phyloP scores from a whole-genome alignment of 495 filamentous ascomycete genomes.

The Aspergillus bertholletiae region DNA sequence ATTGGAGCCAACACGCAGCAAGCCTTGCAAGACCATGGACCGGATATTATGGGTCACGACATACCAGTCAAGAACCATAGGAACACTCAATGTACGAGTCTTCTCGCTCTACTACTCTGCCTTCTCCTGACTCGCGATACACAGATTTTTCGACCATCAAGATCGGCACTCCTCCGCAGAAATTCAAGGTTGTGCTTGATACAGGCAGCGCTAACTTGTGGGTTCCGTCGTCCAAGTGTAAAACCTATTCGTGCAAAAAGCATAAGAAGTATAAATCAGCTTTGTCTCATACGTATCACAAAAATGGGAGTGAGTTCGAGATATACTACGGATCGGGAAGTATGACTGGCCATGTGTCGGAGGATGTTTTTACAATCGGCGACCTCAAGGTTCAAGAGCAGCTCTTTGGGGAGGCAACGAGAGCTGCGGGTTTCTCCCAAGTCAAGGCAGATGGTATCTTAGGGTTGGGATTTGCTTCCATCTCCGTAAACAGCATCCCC shows the following conservation, averaged over 20 bases:
- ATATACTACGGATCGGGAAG: conserved; percentile 95
- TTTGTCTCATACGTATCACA: conserved; percentile 81
- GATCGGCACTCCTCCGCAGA: conserved; percentile 86
- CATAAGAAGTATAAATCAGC: conserved; percentile 94
- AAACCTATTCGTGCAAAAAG: conserved; percentile 95
- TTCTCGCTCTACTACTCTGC: conserved; percentile 1
- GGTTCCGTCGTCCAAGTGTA: conserved; percentile 88
- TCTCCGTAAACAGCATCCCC: conserved; percentile 90
- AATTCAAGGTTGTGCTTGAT: conserved; percentile 96
- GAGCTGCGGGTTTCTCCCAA: conserved; percentile 97
- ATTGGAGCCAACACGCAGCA: conserved; percentile 77
- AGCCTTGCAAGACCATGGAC: conserved; percentile 70
- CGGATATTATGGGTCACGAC: conserved; percentile 67
- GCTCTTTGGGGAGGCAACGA: conserved; percentile 91
- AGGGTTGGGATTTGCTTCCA: conserved; percentile 88
- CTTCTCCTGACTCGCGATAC: background rate
- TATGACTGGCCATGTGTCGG: conserved; percentile 88
- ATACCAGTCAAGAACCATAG: conserved; percentile 94
- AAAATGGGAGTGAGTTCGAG: conserved; percentile 86
- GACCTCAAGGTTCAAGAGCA: conserved; percentile 83
- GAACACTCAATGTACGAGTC: conserved; percentile 88
- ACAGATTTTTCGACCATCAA: conserved; percentile 94
- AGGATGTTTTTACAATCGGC: conserved; percentile 80
- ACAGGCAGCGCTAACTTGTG: conserved; percentile 98
- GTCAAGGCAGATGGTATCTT: conserved; percentile 97